These are phyloP conservation scores for Candida parachauliodes DNA, from an alignment of 805 yeast species.

Conservation along the genomic window DNA sequence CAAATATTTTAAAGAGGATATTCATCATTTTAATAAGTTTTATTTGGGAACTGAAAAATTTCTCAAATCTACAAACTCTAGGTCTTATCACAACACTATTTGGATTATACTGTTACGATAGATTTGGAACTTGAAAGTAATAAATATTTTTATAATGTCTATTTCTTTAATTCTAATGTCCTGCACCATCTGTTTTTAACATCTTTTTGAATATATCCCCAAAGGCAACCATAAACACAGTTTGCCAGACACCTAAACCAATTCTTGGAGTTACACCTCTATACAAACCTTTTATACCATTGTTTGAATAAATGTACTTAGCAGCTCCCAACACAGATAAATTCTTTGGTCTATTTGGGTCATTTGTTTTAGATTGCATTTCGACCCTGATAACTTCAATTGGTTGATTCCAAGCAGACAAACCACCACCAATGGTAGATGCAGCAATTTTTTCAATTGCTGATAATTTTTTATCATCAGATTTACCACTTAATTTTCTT, in stretches of 20 bases:
- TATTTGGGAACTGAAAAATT: conserved; percentile 45
- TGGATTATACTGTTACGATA: conserved; percentile 41
- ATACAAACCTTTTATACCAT: conserved; percentile 87
- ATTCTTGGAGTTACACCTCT: conserved; percentile 97
- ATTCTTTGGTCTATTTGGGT: conserved; percentile 94
- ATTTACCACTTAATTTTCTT: conserved; percentile 59
- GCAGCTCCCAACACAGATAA: conserved; percentile 73
- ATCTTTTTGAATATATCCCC: conserved; percentile 70
- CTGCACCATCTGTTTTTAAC: conserved; percentile 40
- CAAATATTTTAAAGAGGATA: conserved; percentile 71
- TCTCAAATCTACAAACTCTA: conserved; percentile 27
- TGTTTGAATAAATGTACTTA: conserved; percentile 75
- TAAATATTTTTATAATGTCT: not conserved
- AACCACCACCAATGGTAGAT: conserved; percentile 92
- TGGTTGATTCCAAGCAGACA: conserved; percentile 98
- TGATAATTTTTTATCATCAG: conserved; percentile 53
- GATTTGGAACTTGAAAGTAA: conserved; percentile 28
- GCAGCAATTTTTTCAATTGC: conserved; percentile 82
- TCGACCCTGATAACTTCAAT: conserved; percentile 97
- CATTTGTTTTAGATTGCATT: conserved; percentile 93
- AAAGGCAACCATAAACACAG: conserved; percentile 96
- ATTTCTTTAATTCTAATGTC: conserved; percentile 21
- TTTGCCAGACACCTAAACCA: conserved; percentile 97
- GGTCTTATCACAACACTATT: conserved; percentile 36
- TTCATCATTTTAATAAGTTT: conserved; percentile 66